These are phyloP conservation scores for Yarrowia osloensis DNA, from an alignment of 805 yeast species.

Conservation along the genomic window DNA sequence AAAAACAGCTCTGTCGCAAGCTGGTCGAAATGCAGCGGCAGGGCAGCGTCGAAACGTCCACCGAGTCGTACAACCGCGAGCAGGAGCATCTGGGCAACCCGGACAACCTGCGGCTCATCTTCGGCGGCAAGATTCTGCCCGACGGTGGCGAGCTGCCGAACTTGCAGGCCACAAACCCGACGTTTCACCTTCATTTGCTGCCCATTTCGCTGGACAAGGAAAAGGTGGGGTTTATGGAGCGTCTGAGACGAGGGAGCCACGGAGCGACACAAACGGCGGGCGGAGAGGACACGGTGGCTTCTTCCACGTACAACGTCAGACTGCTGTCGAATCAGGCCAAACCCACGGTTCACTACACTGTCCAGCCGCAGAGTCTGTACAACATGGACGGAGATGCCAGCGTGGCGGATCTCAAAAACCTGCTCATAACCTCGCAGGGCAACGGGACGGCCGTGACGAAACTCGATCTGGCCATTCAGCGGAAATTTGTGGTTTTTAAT, in stretches of 20 bases:
- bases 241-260: neutral
- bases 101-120: constrained; percentile 19
- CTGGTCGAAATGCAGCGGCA: constrained; percentile 8
- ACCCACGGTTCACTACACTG: neutral
- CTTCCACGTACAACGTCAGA: constrained; percentile 4
- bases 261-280: too few relatives aligned
- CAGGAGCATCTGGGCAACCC: constrained; percentile 12
- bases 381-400: constrained; percentile 4
- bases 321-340: constrained; percentile 2
- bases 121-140: constrained; percentile 22
- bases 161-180: constrained; percentile 4
- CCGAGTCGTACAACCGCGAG: constrained; percentile 14
- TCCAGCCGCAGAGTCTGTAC: constrained; percentile 24
- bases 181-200: constrained; percentile 14
- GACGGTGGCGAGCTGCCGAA: neutral
- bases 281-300: too few relatives aligned
- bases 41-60: constrained; percentile 14
- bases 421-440: neutral
- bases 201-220: constrained; percentile 5
- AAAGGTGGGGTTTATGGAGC: neutral
- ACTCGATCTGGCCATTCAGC: constrained; percentile 17
- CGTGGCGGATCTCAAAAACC: constrained; percentile 1
- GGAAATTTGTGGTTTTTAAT: constrained; percentile 21
- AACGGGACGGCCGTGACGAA: constrained; percentile 4
- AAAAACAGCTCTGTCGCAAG: neutral